Evolutionary conservation across 441 rosid species (phyloP), one percentile per base, ranked within the genome.

Genomic region (Brassica balearica): DNA sequence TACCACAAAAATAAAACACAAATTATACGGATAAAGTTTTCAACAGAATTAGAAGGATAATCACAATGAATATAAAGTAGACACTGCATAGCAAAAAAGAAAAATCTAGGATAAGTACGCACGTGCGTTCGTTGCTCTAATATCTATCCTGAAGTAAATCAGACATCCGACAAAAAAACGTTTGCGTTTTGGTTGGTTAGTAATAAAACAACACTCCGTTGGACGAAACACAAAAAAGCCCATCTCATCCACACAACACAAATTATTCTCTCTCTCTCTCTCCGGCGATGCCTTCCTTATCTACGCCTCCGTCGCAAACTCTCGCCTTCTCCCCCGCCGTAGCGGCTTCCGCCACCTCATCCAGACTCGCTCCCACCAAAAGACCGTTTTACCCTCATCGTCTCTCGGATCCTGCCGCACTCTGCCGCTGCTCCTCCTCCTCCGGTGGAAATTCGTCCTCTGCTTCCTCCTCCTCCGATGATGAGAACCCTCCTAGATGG

Each of bases 371-470:
- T 3, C 61, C 61, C 23, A 7, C 61, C 61, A 43, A 43, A 43
- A 43, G 61, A 56, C 61, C 61, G 23, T 56, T 56, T 56, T 56
- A 56, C 11, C 61, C 61, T 7, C 61, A 56, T 0, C 80, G 83
- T 58, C 69, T 86, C 60, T 66, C 85, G 66, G 72, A 80, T 63
- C 56, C 88, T 55, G 70, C 84, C 72, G 68, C 87, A 17, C 20
- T 83, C 67, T 80, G 74, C 71, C 83, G 85, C 77, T 88, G 91
- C 80, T 89, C 89, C 68, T 88, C 70, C 81, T 20, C 70, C 81
- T 20, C 29, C 11, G 75, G 61, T 65, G 74, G 79, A 2, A 69
- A 74, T 19, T 9, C 79, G 12, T 75, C 81, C 22, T 72, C 86
- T 23, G 72, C 82, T 19, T 71, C 82, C 12, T 72, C 79, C 61